A percentile compares a stretch with the other conserved stretches of the same genome.
These are phyloP conservation scores for Scheffersomyces cryptocercus DNA, from an alignment of 1,139 yeast species.

Conservation along the genomic window DNA sequence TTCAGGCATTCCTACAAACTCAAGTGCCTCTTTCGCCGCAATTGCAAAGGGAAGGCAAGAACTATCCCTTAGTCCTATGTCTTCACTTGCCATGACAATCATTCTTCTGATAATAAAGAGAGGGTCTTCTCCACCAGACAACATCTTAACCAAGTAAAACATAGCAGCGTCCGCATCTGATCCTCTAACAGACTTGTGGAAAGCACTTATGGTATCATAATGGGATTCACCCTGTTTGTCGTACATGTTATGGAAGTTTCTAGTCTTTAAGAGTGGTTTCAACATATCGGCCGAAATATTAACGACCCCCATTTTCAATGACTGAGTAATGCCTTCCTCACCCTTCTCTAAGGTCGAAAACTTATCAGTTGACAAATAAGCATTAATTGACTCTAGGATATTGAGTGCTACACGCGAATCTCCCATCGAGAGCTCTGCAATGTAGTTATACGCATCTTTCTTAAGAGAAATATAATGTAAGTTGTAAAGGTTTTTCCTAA, in stretches of 20 bases:
- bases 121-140: conserved; percentile 93
- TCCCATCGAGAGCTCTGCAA: conserved; percentile 83
- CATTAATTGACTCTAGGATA: conserved; percentile 57
- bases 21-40: conserved; percentile 83
- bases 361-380: conserved; percentile 38
- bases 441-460: conserved; percentile 61
- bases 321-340: conserved; percentile 19
- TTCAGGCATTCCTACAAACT: conserved; percentile 96
- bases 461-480: conserved; percentile 52
- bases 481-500: conserved; percentile 44
- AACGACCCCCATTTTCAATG: conserved; percentile 25
- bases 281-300: conserved; percentile 38
- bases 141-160: conserved; percentile 83
- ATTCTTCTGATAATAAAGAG: conserved; percentile 86
- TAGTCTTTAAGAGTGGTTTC: conserved; percentile 34
- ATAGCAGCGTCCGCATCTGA: conserved; percentile 86
- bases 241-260: conserved; percentile 61
- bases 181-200: conserved; percentile 90
- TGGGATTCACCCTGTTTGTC: conserved; percentile 91
- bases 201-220: conserved; percentile 91
- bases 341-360: conserved; percentile 17
- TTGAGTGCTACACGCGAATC: conserved; percentile 87
- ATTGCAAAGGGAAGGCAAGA: conserved; percentile 83
- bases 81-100: conserved; percentile 92
- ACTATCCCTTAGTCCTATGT: conserved; percentile 81